Evolutionary conservation across 805 yeast genomes (phyloP), one percentile per base, ranked within the genome.

Genomic region (Suhomyces sp.): DNA sequence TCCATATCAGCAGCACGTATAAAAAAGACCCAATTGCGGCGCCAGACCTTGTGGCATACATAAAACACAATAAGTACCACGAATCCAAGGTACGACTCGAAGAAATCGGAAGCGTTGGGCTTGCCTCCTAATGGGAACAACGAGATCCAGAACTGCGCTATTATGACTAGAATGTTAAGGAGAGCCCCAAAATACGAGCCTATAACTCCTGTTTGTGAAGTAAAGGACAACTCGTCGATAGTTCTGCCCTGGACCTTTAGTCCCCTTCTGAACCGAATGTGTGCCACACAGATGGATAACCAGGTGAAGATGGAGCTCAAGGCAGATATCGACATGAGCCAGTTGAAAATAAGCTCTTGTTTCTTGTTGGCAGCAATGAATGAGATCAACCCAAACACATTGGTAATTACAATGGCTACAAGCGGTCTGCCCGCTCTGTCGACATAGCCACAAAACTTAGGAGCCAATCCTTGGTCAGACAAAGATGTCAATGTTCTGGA

Each of bases 371-470:
- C 68, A 20, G 88, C 86, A 59, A 86, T 76, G 62, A 85, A 81
- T 48, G 85, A 82, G 49, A 87, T 78, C 53, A 84, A 67, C 48
- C 90, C 91, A 62, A 86, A 71, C 5, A 69, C 51, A 47, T 80
- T 71, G 29, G 84, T 77, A 47, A 81, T 63, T 24, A 70, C 57
- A 54, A 84, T 78, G 49, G 86, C 84, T 40, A 73, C 79, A 50
- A 85, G 63, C 27, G 92, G 92, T 64, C 90, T 78, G 53, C 90
- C 91, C 20, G 75, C 76, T 60, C 83, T 75, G 65, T 85, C 90
- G 56, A 84, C 77, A 69, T 83, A 85, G 3, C 79, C 81, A 46
- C 83, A 74, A 51, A 79, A 65, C 58, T 72, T 69, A 49, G 90
- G 89, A 47, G 85, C 81, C 62, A 78, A 78, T 9, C 87, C 87